Percentiles rank a stretch among this genome's conserved stretches.
Conservation (phyloP, 345 rosid species). For the Linum usitatissimum region DNA sequence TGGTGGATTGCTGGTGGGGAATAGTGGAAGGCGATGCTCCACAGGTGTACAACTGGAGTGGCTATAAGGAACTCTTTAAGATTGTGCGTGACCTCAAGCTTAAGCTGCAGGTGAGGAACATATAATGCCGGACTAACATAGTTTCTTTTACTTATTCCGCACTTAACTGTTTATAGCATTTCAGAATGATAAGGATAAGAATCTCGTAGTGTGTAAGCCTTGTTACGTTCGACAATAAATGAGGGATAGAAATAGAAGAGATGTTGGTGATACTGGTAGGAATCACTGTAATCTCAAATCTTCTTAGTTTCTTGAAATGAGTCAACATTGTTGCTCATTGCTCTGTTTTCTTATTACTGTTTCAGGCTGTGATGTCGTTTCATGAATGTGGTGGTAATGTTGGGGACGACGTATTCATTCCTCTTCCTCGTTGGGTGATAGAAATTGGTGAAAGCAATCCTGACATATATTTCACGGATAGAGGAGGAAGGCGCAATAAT, state of each 20-base stretch:
- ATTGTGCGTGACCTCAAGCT: slow-evolving; percentile 73
- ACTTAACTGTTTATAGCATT: neutral
- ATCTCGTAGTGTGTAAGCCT: too few relatives aligned
- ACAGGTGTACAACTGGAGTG: slow-evolving; percentile 86
- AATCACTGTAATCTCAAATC: neutral
- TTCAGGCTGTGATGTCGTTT: slow-evolving; percentile 91
- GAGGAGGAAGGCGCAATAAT: slow-evolving; percentile 90
- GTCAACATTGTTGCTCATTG: neutral
- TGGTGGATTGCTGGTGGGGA: slow-evolving; percentile 99
- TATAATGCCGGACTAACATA: neutral
- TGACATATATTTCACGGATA: slow-evolving; percentile 89
- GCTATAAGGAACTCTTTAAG: slow-evolving; percentile 72
- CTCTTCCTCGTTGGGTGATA: slow-evolving; percentile 95
- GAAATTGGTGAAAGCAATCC: slow-evolving; percentile 88
- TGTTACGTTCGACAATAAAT: too few relatives aligned
- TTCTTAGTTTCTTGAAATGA: neutral
- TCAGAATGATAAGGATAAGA: too few relatives aligned
- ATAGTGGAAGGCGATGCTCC: slow-evolving; percentile 89
- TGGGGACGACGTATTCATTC: slow-evolving; percentile 96
- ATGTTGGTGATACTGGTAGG: neutral
- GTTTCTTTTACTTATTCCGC: neutral
- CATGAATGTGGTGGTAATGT: slow-evolving; percentile 98
- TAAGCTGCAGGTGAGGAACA: slow-evolving; percentile 61
- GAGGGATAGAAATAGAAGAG: neutral
- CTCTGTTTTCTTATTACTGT: slow-evolving; percentile 9